Evolutionary conservation across 2,329 filamentous ascomycete species (phyloP).

Genomic region (Ceratocystis alfenasii): DNA sequence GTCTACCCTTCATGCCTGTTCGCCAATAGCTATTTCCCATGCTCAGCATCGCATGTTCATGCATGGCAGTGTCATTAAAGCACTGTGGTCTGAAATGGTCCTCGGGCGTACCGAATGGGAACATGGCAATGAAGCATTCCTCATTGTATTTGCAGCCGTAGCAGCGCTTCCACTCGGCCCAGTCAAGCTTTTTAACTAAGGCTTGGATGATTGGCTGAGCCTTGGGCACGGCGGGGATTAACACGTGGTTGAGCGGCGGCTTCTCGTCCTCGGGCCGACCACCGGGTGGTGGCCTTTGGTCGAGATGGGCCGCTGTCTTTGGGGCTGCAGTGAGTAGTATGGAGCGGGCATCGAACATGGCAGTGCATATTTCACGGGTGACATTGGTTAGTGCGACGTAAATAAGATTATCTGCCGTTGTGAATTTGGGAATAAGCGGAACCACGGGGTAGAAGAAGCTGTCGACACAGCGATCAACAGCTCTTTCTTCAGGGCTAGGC

Average conservation of each 20-base stretch:
- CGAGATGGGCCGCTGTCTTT: background rate
- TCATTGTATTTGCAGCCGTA: constrained; percentile 41
- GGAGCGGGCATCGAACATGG: constrained; percentile 25
- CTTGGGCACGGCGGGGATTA: constrained; percentile 14
- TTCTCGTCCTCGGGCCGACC: background rate
- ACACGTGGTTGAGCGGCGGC: constrained; percentile 12
- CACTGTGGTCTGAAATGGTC: constrained; percentile 35
- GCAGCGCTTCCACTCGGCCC: constrained; percentile 50
- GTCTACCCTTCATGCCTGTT: background rate
- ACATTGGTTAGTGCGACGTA: constrained; percentile 34
- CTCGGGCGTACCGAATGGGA: constrained; percentile 44
- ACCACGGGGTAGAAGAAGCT: constrained; percentile 33
- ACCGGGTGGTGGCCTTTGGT: background rate
- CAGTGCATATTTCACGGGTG: constrained; percentile 31
- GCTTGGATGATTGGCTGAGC: constrained; percentile 23
- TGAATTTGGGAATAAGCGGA: constrained; percentile 27
- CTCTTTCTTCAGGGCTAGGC: constrained; percentile 25
- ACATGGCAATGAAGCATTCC: constrained; percentile 51
- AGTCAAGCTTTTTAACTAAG: constrained; percentile 41
- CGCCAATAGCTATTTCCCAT: constrained; percentile 19
- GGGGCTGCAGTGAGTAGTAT: constrained; percentile 14
- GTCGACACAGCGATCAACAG: constrained; percentile 35
- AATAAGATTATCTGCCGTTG: constrained; percentile 36
- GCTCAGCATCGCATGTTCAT: background rate
- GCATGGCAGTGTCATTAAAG: constrained; percentile 10